Base-by-base conservation (phyloP, 495 filamentous ascomycete species). In the Lasiosphaeriaceae sp. region DNA sequence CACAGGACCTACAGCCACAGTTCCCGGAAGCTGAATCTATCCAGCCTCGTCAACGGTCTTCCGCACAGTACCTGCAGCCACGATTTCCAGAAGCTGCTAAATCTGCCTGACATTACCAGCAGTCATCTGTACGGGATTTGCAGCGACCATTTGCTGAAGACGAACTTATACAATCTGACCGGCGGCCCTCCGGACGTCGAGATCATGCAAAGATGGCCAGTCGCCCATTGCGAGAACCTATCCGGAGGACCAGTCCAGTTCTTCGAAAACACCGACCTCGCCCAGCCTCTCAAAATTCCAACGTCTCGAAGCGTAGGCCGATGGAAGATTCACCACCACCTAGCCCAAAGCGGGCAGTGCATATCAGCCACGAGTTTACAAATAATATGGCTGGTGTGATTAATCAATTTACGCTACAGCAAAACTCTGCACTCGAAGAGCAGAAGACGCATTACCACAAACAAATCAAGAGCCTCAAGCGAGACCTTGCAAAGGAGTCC, bases 361-460 rank as follows among this genome's bases (percentile, higher is more conserved):
- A 50, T 2, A 64, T 62, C 20, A 61, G 50, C n/a, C 61, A 64
- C 12, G 57, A 69, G 11, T 65, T 69, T 22, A 61, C 61, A 6
- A 57, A 29, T 4, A 41, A 45, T 0, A 56, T 69, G 52, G 66
- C 61, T 14, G 50, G 35, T 0, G 54, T 62, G 17, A 55, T 69
- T 56, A 69, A 69, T 26, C 51, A 62, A n/a, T 66, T 59, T 45
- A 66, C 58, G 20, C 52, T 55, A 2, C 17, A 60, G 21, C 64
- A 66, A 17, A 54, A 51, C 11, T 20, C 54, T 2, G 55, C 56
- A n/a, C 45, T 58, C 11, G 45, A 63, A n/a, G 41, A 59, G 24
- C 61, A 62, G 50, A 57, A 50, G 37, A 46, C 45, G 26, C 47
- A 58, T 3, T 69, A 69, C 35, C 52, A 58, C 17, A 59, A 60